Evolutionary conservation across 345 rosid genomes (phyloP).

Genomic region (Linum tenue): DNA sequence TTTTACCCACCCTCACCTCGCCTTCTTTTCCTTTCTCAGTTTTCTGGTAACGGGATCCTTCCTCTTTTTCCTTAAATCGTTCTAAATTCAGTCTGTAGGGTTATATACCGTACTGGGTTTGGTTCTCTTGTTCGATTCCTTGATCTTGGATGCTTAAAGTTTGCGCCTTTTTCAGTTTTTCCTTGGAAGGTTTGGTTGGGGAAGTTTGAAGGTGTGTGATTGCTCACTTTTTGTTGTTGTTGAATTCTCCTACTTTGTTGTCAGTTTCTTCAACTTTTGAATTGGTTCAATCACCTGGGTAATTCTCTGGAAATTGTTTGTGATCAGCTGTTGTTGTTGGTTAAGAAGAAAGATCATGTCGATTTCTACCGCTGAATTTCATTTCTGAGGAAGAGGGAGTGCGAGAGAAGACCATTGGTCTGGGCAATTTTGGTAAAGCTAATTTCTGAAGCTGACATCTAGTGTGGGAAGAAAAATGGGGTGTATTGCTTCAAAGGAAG

Average conservation of each 20-base stretch:
- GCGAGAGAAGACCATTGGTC: too few relatives aligned
- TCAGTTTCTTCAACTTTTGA: neutral
- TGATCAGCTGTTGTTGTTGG: neutral
- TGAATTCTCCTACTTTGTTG: neutral
- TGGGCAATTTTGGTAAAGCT: too few relatives aligned
- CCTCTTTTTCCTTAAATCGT: neutral
- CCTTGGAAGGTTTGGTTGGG: too few relatives aligned
- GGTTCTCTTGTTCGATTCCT: neutral
- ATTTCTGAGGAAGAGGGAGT: constrained; percentile 11
- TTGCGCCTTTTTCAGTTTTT: neutral
- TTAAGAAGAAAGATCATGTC: neutral
- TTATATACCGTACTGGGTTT: neutral
- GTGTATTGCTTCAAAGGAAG: constrained; percentile 63
- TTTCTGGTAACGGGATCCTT: neutral
- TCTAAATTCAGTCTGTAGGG: neutral
- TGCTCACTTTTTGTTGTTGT: neutral
- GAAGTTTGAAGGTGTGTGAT: neutral
- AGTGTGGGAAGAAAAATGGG: constrained; percentile 43
- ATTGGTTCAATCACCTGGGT: constrained; percentile 22
- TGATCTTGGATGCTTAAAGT: neutral
- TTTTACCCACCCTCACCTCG: neutral
- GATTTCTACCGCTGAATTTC: constrained; percentile 17
- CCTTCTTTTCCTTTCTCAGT: neutral
- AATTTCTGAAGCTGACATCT: neutral
- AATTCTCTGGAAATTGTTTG: constrained; percentile 3